phyloP scores from a whole-genome alignment of 202 grass and related monocot species.

The Musa balbisiana region DNA sequence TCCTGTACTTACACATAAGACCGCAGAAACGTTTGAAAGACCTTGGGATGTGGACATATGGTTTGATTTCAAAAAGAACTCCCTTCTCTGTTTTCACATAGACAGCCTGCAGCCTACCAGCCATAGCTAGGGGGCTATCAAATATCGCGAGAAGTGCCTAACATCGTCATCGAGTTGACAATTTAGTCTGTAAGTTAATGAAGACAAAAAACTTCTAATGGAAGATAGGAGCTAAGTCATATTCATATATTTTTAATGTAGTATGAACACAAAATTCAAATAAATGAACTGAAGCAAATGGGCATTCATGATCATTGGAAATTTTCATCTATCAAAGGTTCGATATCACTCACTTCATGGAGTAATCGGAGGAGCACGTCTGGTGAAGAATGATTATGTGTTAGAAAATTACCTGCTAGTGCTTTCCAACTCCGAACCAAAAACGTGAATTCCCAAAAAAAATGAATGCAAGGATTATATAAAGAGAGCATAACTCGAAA shows the following conservation, averaged over 20 bases:
- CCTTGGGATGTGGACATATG: conserved; percentile 74
- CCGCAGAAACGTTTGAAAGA: conserved; percentile 94
- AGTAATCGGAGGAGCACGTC: not conserved
- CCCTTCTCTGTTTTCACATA: conserved; percentile 95
- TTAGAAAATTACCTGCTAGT: no score
- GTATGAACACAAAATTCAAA: no score
- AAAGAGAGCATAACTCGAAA: no score
- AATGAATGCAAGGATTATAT: no score
- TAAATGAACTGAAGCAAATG: no score
- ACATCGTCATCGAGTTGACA: conserved; percentile 16
- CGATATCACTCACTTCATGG: not conserved
- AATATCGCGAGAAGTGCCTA: conserved; percentile 88
- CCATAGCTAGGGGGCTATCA: conserved; percentile 86
- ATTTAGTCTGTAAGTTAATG: not conserved
- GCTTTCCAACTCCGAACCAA: no score
- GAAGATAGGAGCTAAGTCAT: no score
- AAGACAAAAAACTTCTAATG: no score
- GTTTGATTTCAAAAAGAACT: conserved; percentile 95
- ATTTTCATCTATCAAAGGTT: no score
- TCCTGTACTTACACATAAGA: conserved; percentile 71
- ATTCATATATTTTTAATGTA: not conserved
- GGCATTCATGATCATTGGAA: no score
- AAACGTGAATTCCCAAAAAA: no score
- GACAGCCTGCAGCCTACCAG: conserved; percentile 85
- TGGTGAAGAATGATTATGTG: not conserved